Base-by-base conservation (phyloP, 768 basidiomycete genomes). In the Mycena olivaceomarginata region DNA sequence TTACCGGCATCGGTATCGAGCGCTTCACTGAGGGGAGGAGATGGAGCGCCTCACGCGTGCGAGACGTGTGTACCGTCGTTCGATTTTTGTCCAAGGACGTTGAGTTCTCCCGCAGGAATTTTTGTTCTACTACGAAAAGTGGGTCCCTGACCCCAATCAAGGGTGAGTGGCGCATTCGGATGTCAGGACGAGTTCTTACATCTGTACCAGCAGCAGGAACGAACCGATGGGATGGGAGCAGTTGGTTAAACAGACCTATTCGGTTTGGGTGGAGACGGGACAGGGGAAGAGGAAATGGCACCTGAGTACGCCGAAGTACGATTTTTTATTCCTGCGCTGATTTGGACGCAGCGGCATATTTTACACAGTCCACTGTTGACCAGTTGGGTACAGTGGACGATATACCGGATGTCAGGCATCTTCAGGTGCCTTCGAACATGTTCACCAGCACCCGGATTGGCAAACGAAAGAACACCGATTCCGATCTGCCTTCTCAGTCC, bases 201-300 rank as follows among this genome's bases (percentile, higher is more conserved):
- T 67, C 56, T 41, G 31, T 60, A 43, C 45, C 85, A 83, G 51
- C 80, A 79, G 22, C 48, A 89, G 91, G 75, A 91, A 88, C 78
- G 89, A 89, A 72, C 91, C 92, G 18, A 90, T 91, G 1, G 90
- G 91, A 73, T 93, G 92, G 92, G 92, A 94, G 80, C 91, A 90
- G 11, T 88, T 95, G 57, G 93, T 96, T 70, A 96, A 96, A 83
- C 95, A 96, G 83, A 96, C 95, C 0, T 96, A 96, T 82, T 96
- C 95, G 0, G 95, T 94, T 51, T 95, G 92, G 92, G 91, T 94
- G 43, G 88, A 91, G 71, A 92, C 92, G 6, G 90, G 89, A 45
- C 90, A 90, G 79, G 93, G 94, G 56, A 88, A 88, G 71, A 89
- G 93, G 64, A 96, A 96, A 85, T 96, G 95, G 95, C 95, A 96